Evolutionary conservation across 306 rosid species (phyloP).

Genomic region (Mimosa bimucronata): DNA sequence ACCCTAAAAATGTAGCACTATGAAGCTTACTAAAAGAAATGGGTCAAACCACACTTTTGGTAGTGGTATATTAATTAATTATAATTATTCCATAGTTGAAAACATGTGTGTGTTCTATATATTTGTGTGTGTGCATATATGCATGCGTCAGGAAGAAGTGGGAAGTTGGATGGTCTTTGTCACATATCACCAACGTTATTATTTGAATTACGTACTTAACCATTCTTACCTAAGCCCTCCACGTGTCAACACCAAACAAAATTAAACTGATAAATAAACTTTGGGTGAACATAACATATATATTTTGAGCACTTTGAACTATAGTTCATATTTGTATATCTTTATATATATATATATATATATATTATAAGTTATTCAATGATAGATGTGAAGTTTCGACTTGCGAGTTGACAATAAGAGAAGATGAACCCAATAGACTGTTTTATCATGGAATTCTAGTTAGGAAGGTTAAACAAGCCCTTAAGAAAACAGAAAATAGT

Average conservation of each 20-base stretch:
- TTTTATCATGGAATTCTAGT: no score
- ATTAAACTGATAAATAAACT: background rate
- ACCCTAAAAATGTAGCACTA: background rate
- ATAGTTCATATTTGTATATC: background rate
- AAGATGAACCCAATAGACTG: no score
- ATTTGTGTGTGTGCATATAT: background rate
- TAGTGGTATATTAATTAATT: constrained; percentile 15
- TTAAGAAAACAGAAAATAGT: no score
- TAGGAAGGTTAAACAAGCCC: no score
- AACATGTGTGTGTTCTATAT: background rate
- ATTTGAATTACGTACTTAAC: background rate
- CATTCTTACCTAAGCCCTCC: background rate
- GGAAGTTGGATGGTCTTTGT: background rate
- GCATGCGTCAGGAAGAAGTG: background rate
- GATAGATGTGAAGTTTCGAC: no score
- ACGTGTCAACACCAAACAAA: constrained; percentile 1
- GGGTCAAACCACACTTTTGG: constrained; percentile 1
- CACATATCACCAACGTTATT: background rate
- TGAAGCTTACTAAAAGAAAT: background rate
- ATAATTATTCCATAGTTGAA: constrained; percentile 11
- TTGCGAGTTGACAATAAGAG: no score
- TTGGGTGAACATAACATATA: background rate
- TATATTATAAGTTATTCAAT: no score
- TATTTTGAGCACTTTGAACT: background rate
- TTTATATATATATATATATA: no score